Conservation (phyloP, 495 filamentous ascomycete species). For the Penicillium manginii region DNA sequence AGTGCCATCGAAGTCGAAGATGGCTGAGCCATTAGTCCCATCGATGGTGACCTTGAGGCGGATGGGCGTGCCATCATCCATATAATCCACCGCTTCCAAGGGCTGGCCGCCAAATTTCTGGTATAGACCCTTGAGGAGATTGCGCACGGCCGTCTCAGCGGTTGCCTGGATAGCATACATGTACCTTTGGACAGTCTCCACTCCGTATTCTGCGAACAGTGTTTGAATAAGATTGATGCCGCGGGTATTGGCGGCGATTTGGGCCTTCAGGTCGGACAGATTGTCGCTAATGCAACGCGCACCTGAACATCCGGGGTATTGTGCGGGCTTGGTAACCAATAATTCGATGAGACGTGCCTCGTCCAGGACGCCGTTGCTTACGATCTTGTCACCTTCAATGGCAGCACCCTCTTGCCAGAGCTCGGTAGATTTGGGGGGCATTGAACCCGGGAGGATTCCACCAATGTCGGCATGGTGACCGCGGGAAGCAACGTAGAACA, state of each 20-base stretch:
- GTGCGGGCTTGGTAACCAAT: slow-evolving; percentile 79
- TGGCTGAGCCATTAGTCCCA: slow-evolving; percentile 78
- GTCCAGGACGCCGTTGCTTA: slow-evolving; percentile 86
- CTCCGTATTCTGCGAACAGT: slow-evolving; percentile 87
- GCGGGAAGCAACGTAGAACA: slow-evolving; percentile 95
- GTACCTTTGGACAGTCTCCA: slow-evolving; percentile 91
- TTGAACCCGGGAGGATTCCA: slow-evolving; percentile 92
- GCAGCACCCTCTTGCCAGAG: slow-evolving; percentile 93
- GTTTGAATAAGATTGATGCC: slow-evolving; percentile 87
- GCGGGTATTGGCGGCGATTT: slow-evolving; percentile 94
- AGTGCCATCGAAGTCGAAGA: slow-evolving; percentile 86
- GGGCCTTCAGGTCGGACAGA: slow-evolving; percentile 93
- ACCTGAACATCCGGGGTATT: slow-evolving; percentile 85
- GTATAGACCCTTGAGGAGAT: slow-evolving; percentile 78
- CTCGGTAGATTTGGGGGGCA: slow-evolving; percentile 94
- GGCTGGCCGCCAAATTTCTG: slow-evolving; percentile 76
- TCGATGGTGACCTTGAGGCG: slow-evolving; percentile 84
- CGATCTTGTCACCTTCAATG: slow-evolving; percentile 92
- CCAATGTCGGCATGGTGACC: slow-evolving; percentile 98
- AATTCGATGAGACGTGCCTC: slow-evolving; percentile 85
- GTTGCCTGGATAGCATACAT: slow-evolving; percentile 95
- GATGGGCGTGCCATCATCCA: slow-evolving; percentile 97
- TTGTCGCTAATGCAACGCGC: slow-evolving; percentile 92
- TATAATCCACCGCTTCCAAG: slow-evolving; percentile 85
- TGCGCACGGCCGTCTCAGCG: slow-evolving; percentile 82